Evolutionary conservation across 2,329 filamentous ascomycete genomes (phyloP).

Genomic region (Paecilomyces dactylethromorphus): DNA sequence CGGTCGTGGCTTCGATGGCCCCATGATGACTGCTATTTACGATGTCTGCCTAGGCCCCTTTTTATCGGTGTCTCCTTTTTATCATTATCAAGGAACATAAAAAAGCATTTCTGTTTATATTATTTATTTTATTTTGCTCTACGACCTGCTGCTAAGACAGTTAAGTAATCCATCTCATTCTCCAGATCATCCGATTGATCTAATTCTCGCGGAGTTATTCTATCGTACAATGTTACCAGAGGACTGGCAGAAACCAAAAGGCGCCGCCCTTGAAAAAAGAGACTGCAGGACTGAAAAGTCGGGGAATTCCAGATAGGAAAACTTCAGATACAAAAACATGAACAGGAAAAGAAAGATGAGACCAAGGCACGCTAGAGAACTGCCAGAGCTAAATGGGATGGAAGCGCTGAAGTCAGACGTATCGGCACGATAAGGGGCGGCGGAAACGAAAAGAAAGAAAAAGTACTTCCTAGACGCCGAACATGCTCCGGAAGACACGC

Average conservation of each 20-base stretch:
- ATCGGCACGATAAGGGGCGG: neutral
- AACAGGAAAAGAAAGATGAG: neutral
- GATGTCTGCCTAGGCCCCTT: neutral
- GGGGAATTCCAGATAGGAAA: neutral
- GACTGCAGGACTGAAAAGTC: neutral
- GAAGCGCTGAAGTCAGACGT: neutral
- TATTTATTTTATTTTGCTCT: neutral
- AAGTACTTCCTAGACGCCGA: neutral
- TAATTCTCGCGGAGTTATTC: neutral
- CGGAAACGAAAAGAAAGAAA: neutral
- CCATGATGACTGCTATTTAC: neutral
- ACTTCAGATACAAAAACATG: neutral
- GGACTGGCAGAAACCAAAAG: neutral
- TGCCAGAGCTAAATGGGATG: neutral
- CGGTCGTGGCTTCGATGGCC: neutral
- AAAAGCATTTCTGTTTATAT: neutral
- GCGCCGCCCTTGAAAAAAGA: neutral
- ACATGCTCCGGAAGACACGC: neutral
- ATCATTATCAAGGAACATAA: neutral
- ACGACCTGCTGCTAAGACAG: neutral
- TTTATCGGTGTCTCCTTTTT: neutral
- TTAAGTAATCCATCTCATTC: neutral
- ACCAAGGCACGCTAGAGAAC: neutral
- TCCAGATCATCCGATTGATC: neutral
- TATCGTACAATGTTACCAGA: neutral